A percentile compares a stretch with the other conserved stretches of the same genome.
Evolutionary conservation across 2,329 filamentous ascomycete species (phyloP).

Genomic region (Orbilia oligospora): DNA sequence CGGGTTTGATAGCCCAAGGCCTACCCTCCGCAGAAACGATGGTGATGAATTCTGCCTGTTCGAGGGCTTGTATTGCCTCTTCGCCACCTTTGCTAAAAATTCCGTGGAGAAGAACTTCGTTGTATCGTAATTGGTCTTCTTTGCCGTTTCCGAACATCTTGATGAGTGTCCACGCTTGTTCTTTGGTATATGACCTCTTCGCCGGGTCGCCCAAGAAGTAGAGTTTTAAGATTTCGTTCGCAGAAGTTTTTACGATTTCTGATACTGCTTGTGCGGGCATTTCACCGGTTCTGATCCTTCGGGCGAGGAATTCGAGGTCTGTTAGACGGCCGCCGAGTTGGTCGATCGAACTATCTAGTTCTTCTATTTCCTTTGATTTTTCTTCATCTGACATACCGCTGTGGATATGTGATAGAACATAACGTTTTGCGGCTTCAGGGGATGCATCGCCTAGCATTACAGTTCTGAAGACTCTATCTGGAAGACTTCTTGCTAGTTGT

Average conservation of each 20-base stretch:
- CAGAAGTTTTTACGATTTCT: slow-evolving; percentile 90
- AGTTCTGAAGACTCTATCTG: slow-evolving; percentile 89
- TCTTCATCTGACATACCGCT: slow-evolving; percentile 60
- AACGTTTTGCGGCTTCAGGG: slow-evolving; percentile 87
- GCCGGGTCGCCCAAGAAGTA: slow-evolving; percentile 79
- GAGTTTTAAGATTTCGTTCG: slow-evolving; percentile 92
- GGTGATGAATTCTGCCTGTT: slow-evolving; percentile 87
- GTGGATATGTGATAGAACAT: slow-evolving; percentile 86
- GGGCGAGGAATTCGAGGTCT: slow-evolving; percentile 93
- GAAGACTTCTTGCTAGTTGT: slow-evolving; percentile 85
- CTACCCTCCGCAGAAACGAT: slow-evolving; percentile 81
- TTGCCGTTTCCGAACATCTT: slow-evolving; percentile 78
- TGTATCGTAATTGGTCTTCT: slow-evolving; percentile 78
- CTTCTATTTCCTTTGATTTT: slow-evolving; percentile 67
- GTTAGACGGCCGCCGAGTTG: slow-evolving; percentile 91
- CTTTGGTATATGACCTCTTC: slow-evolving; percentile 78
- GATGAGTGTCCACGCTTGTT: slow-evolving; percentile 92
- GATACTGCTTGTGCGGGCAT: slow-evolving; percentile 83
- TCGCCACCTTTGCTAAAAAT: slow-evolving; percentile 82
- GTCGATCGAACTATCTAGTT: slow-evolving; percentile 85
- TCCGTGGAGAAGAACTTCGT: slow-evolving; percentile 83
- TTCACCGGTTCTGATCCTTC: slow-evolving; percentile 88
- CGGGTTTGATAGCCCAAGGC: slow-evolving; percentile 81
- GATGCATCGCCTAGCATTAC: slow-evolving; percentile 89
- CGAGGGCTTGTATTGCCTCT: slow-evolving; percentile 81